Conservation (phyloP, 371 early-diverging fungal species). For the Mortierella polycephala region DNA sequence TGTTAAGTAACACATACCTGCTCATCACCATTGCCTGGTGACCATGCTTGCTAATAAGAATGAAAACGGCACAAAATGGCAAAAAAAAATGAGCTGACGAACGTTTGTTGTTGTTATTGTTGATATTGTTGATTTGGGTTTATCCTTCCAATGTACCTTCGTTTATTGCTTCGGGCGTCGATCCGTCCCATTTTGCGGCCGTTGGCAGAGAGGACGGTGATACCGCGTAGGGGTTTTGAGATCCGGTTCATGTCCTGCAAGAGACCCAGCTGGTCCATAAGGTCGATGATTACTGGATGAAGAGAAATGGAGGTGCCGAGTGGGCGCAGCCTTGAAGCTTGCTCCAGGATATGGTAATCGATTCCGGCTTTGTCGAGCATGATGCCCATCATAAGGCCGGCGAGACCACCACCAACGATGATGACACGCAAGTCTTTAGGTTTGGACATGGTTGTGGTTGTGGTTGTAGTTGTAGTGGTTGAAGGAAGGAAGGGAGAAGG, state of each 20-base stretch:
- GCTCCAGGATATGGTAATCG: slow-evolving; percentile 52
- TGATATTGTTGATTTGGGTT: neutral
- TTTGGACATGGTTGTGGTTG: slow-evolving; percentile 13
- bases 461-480: neutral
- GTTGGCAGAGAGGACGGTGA: slow-evolving; percentile 39
- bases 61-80: neutral
- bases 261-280: slow-evolving; percentile 47
- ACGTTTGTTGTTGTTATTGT: neutral
- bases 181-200: slow-evolving; percentile 47
- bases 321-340: slow-evolving; percentile 48
- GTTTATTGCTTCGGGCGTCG: slow-evolving; percentile 47
- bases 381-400: slow-evolving; percentile 45
- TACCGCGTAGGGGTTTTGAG: slow-evolving; percentile 41
- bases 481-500: neutral
- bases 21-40: slow-evolving; percentile 53
- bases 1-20: slow-evolving; percentile 29
- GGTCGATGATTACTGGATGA: slow-evolving; percentile 43
- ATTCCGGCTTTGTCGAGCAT: slow-evolving; percentile 50
- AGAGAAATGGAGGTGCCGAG: slow-evolving; percentile 51
- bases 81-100: slow-evolving; percentile 1
- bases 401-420: slow-evolving; percentile 42
- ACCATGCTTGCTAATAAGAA: slow-evolving; percentile 18
- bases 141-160: slow-evolving; percentile 15
- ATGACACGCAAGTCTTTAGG: slow-evolving; percentile 28
- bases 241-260: slow-evolving; percentile 31